Base-by-base conservation (phyloP, 768 basidiomycete genomes). In the Tulasnella sp. region DNA sequence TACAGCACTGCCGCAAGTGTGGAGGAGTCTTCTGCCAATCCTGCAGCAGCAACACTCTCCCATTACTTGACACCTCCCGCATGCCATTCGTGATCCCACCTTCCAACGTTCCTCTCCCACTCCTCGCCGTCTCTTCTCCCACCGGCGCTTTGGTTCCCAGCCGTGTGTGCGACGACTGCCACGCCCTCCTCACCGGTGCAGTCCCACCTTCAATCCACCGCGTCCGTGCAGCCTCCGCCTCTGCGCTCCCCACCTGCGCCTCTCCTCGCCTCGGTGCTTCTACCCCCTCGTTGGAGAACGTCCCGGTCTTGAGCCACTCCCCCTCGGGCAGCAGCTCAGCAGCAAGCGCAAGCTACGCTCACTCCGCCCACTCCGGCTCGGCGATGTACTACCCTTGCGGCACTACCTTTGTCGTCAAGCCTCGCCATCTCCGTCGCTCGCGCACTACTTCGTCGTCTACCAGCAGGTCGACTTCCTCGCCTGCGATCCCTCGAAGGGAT, bases 161-260 rank as follows among this genome's bases (percentile, higher is more conserved):
- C n/a, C 88, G 91, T 74, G 91, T 94, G 69, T 94, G 93, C 79
- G 89, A 92, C 77, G 91, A 89, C 78, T 94, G 93, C 80, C 90
- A 85, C 83, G 89, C 91, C 79, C 91, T 91, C 81, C 88, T 94
- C 45, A 87, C 91, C 77, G 91, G 91, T 71, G 82, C 80, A 72
- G 85, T 83, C 22, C 82, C 71, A 31, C 69, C 75, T 40, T 69
- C 75, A 22, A 29, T 42, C 67, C 22, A 40, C 38, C 76, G 38
- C n/a, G n/a, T 39, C 40, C 74, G 38, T 31, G 38, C 29, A 52
- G 29, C 67, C 29, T 19, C 68, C 17, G 31, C 69, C 40, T 64
- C 72, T 4, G 52, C 37, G 31, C 85, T 19, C 81, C 83, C 9
- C 83, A 83, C 54, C 85, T 86, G 38, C 79, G 82, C 85, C 83